phyloP scores from a whole-genome alignment of 2,329 filamentous ascomycete species.

The Emmonsiellopsis sp. region DNA sequence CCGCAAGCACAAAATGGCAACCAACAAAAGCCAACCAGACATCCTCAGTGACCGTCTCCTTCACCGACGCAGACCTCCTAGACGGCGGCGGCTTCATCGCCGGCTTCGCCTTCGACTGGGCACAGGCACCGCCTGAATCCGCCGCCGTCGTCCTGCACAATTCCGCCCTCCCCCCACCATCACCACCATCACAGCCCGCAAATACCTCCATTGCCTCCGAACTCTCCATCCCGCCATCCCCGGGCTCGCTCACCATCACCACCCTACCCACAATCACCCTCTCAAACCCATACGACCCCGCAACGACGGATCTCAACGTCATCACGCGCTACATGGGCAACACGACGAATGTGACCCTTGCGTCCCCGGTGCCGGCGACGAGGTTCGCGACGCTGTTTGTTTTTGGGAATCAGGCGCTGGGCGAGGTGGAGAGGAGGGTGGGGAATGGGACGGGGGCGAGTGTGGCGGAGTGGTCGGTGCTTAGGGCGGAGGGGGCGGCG shows the following conservation, averaged over 20 bases:
- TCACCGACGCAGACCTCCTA: slow-evolving; percentile 30
- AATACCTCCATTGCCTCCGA: slow-evolving; percentile 8
- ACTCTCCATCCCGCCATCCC: slow-evolving; percentile 1
- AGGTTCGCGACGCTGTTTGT: slow-evolving; percentile 37
- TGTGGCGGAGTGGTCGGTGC: slow-evolving; percentile 40
- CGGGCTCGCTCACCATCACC: slow-evolving; percentile 17
- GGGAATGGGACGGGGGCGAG: slow-evolving; percentile 36
- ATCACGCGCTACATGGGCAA: slow-evolving; percentile 33
- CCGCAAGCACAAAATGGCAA: slow-evolving; percentile 59
- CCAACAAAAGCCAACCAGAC: slow-evolving; percentile 43
- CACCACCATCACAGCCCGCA: not conserved
- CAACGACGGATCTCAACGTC: slow-evolving; percentile 21
- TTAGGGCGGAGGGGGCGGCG: slow-evolving; percentile 15
- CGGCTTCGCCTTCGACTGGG: slow-evolving; percentile 53
- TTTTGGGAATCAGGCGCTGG: slow-evolving; percentile 33
- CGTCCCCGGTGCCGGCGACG: slow-evolving; percentile 23
- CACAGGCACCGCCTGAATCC: slow-evolving; percentile 44
- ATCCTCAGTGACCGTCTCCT: slow-evolving; percentile 49
- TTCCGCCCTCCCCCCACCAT: slow-evolving; percentile 21
- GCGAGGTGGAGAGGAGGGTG: slow-evolving; percentile 19
- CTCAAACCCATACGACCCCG: slow-evolving; percentile 29
- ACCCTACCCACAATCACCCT: slow-evolving; percentile 23
- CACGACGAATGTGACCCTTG: slow-evolving; percentile 32
- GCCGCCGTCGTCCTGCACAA: slow-evolving; percentile 51
- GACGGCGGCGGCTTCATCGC: slow-evolving; percentile 21